Evolutionary conservation across 2,329 filamentous ascomycete genomes (phyloP).

Genomic region (Arthroderma sp.): DNA sequence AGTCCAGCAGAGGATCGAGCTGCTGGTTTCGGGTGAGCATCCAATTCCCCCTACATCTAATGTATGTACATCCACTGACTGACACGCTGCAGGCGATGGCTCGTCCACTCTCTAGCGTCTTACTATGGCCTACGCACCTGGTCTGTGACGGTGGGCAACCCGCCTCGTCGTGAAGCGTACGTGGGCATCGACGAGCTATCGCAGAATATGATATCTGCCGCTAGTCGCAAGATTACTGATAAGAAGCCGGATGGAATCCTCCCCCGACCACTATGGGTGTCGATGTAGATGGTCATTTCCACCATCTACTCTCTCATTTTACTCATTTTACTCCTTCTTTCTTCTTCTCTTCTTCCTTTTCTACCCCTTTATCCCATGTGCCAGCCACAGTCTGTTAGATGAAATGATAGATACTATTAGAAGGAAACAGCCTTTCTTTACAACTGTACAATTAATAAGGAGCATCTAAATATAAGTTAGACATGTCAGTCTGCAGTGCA

Average conservation of each 20-base stretch:
- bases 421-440: not conserved
- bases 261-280: constrained; percentile 28
- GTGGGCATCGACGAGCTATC: constrained; percentile 47
- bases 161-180: constrained; percentile 67
- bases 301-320: not conserved
- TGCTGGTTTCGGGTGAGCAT: constrained; percentile 66
- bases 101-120: constrained; percentile 80
- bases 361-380: not conserved
- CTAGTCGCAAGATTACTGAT: not conserved
- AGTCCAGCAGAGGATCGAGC: constrained; percentile 61
- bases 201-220: constrained; percentile 24
- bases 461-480: not conserved
- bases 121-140: constrained; percentile 85
- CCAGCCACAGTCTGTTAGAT: not conserved
- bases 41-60: not conserved
- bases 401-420: not conserved
- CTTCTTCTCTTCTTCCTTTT: not conserved
- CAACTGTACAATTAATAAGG: not conserved
- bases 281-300: constrained; percentile 20
- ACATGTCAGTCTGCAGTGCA: too few relatives aligned
- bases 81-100: constrained; percentile 57
- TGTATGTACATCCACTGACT: not conserved
- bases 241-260: constrained; percentile 28
- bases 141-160: constrained; percentile 60
- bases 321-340: not conserved